Evolutionary conservation across 2,329 filamentous ascomycete genomes (phyloP), one percentile per base, ranked within the genome.

Genomic region (Fusarium subtropicale): DNA sequence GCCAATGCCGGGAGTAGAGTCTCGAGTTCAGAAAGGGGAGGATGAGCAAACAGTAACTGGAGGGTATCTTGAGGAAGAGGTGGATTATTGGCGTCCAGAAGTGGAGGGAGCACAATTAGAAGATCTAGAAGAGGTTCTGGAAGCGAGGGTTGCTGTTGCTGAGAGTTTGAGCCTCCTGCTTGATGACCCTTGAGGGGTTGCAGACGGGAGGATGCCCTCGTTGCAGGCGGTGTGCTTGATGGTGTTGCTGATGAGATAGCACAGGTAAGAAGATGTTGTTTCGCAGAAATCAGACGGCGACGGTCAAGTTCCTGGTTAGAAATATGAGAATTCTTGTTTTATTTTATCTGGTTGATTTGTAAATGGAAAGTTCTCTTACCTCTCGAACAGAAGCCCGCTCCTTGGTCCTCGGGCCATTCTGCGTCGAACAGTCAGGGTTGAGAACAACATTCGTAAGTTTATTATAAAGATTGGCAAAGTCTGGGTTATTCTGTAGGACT

Each of bases 381-480:
- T 87, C 79, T 42, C 79, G 80, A 3, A 86, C 81, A 3, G 79
- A 79, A 59, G 84, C 81, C 24, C 85, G 82, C 73, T 87, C 83
- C 67, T 84, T 84, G 18, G 81, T 81, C 3, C 80, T 78, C n/a
- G 81, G 78, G 68, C 85, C 81, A n/a, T 82, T 78, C 72, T 82
- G 87, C 3, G 86, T 87, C 11, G 88, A 87, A 3, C 85, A 87
- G 76, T 90, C 85, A 0, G 83, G 77, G 67, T 88, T 87, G 7
- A 91, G 81, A 28, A 89, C 76, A 3, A 80, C 80, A 2, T 81
- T 84, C 9, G 84, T 86, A 46, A 91, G 79, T 15, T 81, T 85
- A 18, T 78, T 81, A 76, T 90, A 87, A 7, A 91, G 81, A 34
- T 81, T 80, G n/a, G 86, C 85, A 71, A 90, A 91, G 24, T 86